Conservation (phyloP, 2,329 filamentous ascomycete genomes). For the Xylaria sp. region DNA sequence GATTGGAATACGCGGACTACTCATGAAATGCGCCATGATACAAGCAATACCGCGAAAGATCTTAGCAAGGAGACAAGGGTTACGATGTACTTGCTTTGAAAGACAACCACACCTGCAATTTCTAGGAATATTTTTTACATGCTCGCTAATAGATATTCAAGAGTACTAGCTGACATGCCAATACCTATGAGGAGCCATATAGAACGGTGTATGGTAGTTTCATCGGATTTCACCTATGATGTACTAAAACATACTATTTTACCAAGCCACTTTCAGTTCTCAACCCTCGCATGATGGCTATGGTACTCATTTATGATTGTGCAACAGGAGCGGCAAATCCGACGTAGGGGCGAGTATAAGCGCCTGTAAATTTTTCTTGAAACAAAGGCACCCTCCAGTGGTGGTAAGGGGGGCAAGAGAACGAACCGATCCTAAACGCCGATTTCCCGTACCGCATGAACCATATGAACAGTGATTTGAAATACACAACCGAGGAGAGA, state of each 20-base stretch:
- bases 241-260: not conserved
- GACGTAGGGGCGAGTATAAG: not conserved
- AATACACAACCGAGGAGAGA: slow-evolving; percentile 16
- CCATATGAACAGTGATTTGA: slow-evolving; percentile 32
- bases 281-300: not conserved
- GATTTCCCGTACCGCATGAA: slow-evolving; percentile 42
- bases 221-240: not conserved
- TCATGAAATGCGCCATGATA: not conserved
- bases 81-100: not conserved
- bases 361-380: slow-evolving; percentile 6
- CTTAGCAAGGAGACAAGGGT: not conserved
- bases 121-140: not conserved
- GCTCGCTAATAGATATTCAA: not conserved
- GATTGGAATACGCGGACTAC: not conserved
- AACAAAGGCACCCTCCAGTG: slow-evolving; percentile 13
- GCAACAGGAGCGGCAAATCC: not conserved
- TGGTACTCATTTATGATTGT: not conserved
- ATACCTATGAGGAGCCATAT: not conserved
- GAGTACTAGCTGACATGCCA: not conserved
- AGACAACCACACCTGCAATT: not conserved
- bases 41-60: not conserved
- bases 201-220: not conserved
- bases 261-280: not conserved
- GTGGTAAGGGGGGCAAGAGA: slow-evolving; percentile 15
- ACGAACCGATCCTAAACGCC: slow-evolving; percentile 44